phyloP scores from a whole-genome alignment of 2,329 filamentous ascomycete genomes.

The Aspergillus alliaceus region DNA sequence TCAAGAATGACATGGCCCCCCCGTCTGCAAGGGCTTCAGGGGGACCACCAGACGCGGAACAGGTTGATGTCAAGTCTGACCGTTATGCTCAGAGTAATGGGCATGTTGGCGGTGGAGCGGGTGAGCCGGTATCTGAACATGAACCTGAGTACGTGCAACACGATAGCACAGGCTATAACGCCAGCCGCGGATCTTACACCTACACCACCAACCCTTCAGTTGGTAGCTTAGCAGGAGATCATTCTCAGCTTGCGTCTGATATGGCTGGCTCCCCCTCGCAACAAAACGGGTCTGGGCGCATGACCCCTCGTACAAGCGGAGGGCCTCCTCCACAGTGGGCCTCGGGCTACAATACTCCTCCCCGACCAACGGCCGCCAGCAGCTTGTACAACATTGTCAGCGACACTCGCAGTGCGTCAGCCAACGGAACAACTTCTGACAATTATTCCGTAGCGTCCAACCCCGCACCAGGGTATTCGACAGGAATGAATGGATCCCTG shows the following conservation, averaged over 20 bases:
- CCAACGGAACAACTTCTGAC: constrained; percentile 67
- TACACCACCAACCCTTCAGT: constrained; percentile 69
- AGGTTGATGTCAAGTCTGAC: constrained; percentile 68
- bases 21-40: constrained; percentile 64
- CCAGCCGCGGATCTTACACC: constrained; percentile 71
- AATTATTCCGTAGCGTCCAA: constrained; percentile 69
- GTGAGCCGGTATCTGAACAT: constrained; percentile 70
- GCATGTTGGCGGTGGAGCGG: constrained; percentile 53
- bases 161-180: constrained; percentile 68
- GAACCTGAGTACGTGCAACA: constrained; percentile 83
- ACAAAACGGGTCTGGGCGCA: constrained; percentile 76
- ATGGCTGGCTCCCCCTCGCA: constrained; percentile 79
- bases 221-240: constrained; percentile 67
- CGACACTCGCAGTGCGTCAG: constrained; percentile 65
- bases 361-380: constrained; percentile 68
- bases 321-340: constrained; percentile 73
- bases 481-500: constrained; percentile 66
- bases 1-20: constrained; percentile 87
- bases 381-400: constrained; percentile 89
- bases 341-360: constrained; percentile 75
- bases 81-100: constrained; percentile 61
- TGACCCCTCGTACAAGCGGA: constrained; percentile 77
- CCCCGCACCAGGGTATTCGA: constrained; percentile 53
- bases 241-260: constrained; percentile 75
- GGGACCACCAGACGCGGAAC: constrained; percentile 60